Conservation (phyloP, 2,329 filamentous ascomycete genomes). For the Alternaria brassicae region DNA sequence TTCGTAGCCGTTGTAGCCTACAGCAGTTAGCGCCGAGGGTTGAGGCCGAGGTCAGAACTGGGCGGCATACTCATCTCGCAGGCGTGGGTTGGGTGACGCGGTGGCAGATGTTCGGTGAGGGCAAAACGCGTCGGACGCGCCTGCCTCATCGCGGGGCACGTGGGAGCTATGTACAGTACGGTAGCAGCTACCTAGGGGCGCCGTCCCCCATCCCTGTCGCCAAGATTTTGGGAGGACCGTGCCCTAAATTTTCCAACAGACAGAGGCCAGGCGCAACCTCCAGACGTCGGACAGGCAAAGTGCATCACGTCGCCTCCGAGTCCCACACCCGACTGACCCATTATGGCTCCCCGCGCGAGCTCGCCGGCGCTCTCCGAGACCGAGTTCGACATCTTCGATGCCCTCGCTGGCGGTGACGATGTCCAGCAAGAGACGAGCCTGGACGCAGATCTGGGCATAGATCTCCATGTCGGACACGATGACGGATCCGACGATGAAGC, state of each 20-base stretch:
- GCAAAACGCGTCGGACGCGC: conserved; percentile 43
- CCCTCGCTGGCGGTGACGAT: conserved; percentile 70
- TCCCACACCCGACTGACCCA: conserved; percentile 5
- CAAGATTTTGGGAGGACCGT: conserved; percentile 37
- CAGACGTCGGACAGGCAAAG: conserved; percentile 16
- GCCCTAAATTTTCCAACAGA: conserved; percentile 31
- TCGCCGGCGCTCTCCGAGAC: conserved; percentile 88
- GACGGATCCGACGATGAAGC: conserved; percentile 74
- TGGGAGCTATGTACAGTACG: conserved; percentile 11
- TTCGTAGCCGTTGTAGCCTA: conserved; percentile 51
- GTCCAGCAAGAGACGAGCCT: conserved; percentile 51
- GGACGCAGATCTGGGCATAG: conserved; percentile 47
- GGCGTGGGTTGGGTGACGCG: conserved; percentile 17
- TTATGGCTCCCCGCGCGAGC: conserved; percentile 75
- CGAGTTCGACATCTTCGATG: conserved; percentile 87
- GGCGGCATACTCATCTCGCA: conserved; percentile 29
- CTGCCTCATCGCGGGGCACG: conserved; percentile 31
- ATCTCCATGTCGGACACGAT: conserved; percentile 57
- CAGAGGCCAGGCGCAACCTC: conserved; percentile 2
- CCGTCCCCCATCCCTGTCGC: conserved; percentile 21
- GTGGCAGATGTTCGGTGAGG: conserved; percentile 18
- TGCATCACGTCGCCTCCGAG: conserved; percentile 16
- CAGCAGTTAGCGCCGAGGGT: conserved; percentile 14
- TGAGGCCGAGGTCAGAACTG: background rate
- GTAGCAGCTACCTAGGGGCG: no score